Evolutionary conservation across 768 basidiomycete species (phyloP).

Genomic region (Lentinula raphanica): DNA sequence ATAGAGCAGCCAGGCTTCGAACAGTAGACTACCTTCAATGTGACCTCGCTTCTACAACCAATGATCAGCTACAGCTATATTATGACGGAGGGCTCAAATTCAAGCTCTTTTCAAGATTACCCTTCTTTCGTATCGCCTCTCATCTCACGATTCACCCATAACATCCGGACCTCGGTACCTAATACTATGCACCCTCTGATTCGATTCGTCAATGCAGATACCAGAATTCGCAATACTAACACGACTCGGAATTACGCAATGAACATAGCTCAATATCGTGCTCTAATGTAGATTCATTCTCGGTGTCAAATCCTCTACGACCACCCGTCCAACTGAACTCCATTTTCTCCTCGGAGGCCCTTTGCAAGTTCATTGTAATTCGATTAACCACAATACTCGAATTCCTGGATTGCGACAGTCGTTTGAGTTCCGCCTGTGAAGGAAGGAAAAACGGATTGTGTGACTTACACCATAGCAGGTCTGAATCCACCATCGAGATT

Average conservation of each 20-base stretch:
- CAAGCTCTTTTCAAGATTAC: no score
- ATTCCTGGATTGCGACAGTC: slow-evolving; percentile 4
- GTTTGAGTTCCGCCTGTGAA: no score
- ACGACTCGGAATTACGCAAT: background rate
- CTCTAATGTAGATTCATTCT: background rate
- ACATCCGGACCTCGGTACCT: no score
- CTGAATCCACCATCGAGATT: background rate
- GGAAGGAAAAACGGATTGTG: background rate
- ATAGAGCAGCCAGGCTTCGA: no score
- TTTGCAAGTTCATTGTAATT: slow-evolving; percentile 16
- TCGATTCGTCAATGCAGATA: no score
- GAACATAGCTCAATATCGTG: background rate
- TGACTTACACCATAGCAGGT: slow-evolving; percentile 10
- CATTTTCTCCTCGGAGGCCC: slow-evolving; percentile 1
- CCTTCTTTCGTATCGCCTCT: no score
- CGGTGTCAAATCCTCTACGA: background rate
- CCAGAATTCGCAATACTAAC: background rate
- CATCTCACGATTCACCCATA: no score
- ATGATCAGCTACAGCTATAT: background rate
- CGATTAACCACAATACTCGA: slow-evolving; percentile 18
- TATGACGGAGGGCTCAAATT: background rate
- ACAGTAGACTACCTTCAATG: background rate
- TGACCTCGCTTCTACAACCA: background rate
- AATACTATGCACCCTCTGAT: background rate
- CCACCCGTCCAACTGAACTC: slow-evolving; percentile 8